A percentile compares a stretch with the other conserved stretches of the same genome.
Evolutionary conservation across 1,284 basidiomycete species (phyloP).

Genomic region (Phlebopus sp.): DNA sequence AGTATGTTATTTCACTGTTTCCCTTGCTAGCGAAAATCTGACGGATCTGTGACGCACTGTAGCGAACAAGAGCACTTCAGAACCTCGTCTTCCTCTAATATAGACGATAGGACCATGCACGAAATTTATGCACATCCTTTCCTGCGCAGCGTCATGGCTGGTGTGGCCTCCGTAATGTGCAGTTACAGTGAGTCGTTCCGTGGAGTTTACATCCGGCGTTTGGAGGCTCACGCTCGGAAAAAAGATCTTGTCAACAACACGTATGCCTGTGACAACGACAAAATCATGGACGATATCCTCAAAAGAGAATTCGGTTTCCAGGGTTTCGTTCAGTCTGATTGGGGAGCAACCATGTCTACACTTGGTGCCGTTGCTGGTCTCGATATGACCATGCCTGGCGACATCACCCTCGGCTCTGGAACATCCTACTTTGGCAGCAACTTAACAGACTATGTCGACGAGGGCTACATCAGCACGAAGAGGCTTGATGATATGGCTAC

Average conservation of each 20-base stretch:
- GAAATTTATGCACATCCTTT: slow-evolving; percentile 63
- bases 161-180: slow-evolving; percentile 72
- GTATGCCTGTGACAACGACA: slow-evolving; percentile 53
- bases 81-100: slow-evolving; percentile 41
- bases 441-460: slow-evolving; percentile 65
- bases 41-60: slow-evolving; percentile 23
- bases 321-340: slow-evolving; percentile 54
- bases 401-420: slow-evolving; percentile 51
- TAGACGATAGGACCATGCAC: slow-evolving; percentile 65
- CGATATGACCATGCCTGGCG: slow-evolving; percentile 78
- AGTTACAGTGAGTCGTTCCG: slow-evolving; percentile 56
- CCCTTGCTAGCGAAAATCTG: not conserved
- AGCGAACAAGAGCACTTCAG: slow-evolving; percentile 42
- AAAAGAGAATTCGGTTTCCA: slow-evolving; percentile 60
- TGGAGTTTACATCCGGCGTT: slow-evolving; percentile 36
- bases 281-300: slow-evolving; percentile 52
- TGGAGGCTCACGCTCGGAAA: slow-evolving; percentile 22
- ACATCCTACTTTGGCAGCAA: slow-evolving; percentile 58
- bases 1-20: slow-evolving; percentile 30
- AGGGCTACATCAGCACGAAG: slow-evolving; percentile 62
- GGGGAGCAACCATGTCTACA: slow-evolving; percentile 57
- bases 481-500: slow-evolving; percentile 72
- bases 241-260: slow-evolving; percentile 45
- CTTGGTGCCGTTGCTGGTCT: slow-evolving; percentile 64
- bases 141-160: slow-evolving; percentile 46